Base-by-base conservation (phyloP, 352 stramenopile genomes). In the Pelagophyceae sp. region DNA sequence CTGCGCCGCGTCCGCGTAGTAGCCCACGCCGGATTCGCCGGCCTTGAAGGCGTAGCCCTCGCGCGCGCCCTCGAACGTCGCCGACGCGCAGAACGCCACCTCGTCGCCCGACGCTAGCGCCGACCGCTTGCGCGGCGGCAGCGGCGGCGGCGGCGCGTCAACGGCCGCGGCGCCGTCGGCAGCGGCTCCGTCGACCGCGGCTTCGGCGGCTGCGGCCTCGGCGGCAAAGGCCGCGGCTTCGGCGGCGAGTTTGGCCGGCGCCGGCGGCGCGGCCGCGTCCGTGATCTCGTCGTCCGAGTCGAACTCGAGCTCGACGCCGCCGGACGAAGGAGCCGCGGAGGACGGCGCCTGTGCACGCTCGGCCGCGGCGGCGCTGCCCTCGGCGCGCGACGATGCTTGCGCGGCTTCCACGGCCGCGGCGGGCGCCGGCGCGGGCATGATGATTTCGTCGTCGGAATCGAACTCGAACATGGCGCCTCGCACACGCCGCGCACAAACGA, bases 11-110 rank as follows among this genome's bases (percentile, higher is more conserved):
- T 83, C 72, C 17, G 38, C 25, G 51, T 83, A 83, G 78, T 83
- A 83, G n/a, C 80, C 80, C 20, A 83, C 31, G 33, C 80, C 80
- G 32, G 79, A 40, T 19, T 50, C 70, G 45, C 80, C 80, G 31
- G 5, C 19, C 72, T 83, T 83, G 78, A 83, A 83, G 19, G 81
- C 75, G 40, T 78, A 81, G 38, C 80, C 80, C 35, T 72, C 54
- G 27, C 72, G 37, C 61, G 37, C 3, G 31, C 65, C 78, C 25
- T 67, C 5, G 60, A 67, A 67, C 60, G 60, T 54, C 23, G 45
- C 11, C 11, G 11, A 54, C 23, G 45, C 11, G 45, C 11, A 54
- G 23, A 54, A 54, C n/a, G n/a, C n/a, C n/a, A n/a, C n/a, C n/a
- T n/a, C n/a, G 45, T 67, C 58, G 58, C 31, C 58, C 11, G 5